Evolutionary conservation across 257 asterid species (phyloP).

Genomic region (Ilex asprella): DNA sequence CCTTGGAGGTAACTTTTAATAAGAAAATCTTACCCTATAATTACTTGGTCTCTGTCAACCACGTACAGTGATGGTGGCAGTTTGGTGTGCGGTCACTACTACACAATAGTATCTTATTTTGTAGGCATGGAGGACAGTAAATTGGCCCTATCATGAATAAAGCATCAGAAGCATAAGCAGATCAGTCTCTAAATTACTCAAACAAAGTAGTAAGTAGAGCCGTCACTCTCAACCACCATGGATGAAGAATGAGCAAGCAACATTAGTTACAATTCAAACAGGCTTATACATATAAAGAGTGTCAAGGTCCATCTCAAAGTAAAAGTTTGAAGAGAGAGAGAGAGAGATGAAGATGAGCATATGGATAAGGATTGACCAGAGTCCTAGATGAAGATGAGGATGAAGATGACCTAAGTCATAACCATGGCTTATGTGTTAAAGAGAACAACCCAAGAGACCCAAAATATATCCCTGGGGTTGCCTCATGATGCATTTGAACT

Average conservation of each 20-base stretch:
- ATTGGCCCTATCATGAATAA: too few relatives aligned
- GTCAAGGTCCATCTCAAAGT: slow-evolving; percentile 21
- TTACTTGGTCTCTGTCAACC: too few relatives aligned
- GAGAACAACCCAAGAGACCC: slow-evolving; percentile 52
- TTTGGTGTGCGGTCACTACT: too few relatives aligned
- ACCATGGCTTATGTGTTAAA: slow-evolving; percentile 70
- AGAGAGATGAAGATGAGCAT: not conserved
- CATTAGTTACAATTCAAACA: slow-evolving; percentile 48
- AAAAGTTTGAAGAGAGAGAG: slow-evolving; percentile 10
- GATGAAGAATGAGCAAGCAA: slow-evolving; percentile 28
- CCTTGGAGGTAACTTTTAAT: too few relatives aligned
- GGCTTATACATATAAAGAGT: slow-evolving; percentile 28
- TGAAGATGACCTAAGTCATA: slow-evolving; percentile 63
- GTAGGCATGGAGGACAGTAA: too few relatives aligned
- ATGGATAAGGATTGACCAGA: too few relatives aligned
- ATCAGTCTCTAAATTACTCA: not conserved
- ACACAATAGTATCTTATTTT: too few relatives aligned
- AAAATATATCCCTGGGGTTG: slow-evolving; percentile 47
- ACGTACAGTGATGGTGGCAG: too few relatives aligned
- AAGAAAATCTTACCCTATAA: too few relatives aligned
- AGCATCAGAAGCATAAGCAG: too few relatives aligned
- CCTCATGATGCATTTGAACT: slow-evolving; percentile 51
- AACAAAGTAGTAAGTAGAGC: not conserved
- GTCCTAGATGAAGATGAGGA: not conserved
- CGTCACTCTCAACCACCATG: not conserved